phyloP scores from a whole-genome alignment of 2,329 filamentous ascomycete species.

The Aureobasidium leucospermi region DNA sequence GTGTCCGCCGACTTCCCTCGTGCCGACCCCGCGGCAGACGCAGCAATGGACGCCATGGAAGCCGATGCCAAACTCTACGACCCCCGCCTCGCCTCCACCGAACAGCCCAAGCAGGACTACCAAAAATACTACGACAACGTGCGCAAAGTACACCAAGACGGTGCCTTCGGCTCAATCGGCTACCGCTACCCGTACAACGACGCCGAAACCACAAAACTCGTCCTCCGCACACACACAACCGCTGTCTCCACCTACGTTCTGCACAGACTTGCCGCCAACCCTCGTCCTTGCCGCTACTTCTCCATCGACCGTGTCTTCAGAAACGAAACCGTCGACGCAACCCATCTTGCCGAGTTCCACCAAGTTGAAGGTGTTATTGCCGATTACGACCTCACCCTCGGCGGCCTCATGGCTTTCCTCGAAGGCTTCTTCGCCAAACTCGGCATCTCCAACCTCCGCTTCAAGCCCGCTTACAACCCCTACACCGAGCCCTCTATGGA shows the following conservation, averaged over 20 bases:
- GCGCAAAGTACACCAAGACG: slow-evolving; percentile 76
- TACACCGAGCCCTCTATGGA: slow-evolving; percentile 97
- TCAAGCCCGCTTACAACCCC: slow-evolving; percentile 96
- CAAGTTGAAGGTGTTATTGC: slow-evolving; percentile 98
- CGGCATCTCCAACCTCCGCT: slow-evolving; percentile 78
- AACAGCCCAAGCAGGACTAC: slow-evolving; percentile 51
- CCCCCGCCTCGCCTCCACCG: slow-evolving; percentile 32
- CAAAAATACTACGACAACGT: slow-evolving; percentile 84
- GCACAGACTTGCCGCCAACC: slow-evolving; percentile 76
- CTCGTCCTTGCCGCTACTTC: slow-evolving; percentile 89
- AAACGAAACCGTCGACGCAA: slow-evolving; percentile 95
- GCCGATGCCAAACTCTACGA: slow-evolving; percentile 39
- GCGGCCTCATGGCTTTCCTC: slow-evolving; percentile 90
- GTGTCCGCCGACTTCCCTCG: slow-evolving; percentile 61
- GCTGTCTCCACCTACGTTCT: slow-evolving; percentile 86
- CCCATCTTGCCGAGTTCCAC: slow-evolving; percentile 95
- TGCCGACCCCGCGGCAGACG: slow-evolving; percentile 45
- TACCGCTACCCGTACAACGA: slow-evolving; percentile 92
- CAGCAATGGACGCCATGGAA: slow-evolving; percentile 43
- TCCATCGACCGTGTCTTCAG: slow-evolving; percentile 97
- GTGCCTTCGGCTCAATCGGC: slow-evolving; percentile 89
- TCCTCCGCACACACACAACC: slow-evolving; percentile 93
- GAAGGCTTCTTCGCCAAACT: slow-evolving; percentile 94
- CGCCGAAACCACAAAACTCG: slow-evolving; percentile 77
- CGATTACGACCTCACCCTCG: slow-evolving; percentile 86